These are phyloP conservation scores for Mrakia frigida DNA, from an alignment of 768 basidiomycete genomes.

Conservation along the genomic window DNA sequence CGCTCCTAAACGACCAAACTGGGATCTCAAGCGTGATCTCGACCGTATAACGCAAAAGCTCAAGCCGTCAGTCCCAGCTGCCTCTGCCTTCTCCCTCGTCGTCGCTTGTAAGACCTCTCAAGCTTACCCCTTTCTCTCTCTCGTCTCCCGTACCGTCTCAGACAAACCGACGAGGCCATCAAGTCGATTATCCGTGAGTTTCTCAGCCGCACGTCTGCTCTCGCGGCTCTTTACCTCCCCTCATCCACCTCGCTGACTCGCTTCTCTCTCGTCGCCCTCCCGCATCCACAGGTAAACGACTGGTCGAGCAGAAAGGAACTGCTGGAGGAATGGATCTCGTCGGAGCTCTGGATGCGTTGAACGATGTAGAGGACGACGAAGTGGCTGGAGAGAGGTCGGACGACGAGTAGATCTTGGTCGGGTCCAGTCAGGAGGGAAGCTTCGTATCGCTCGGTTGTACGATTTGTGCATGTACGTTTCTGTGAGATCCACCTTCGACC, in stretches of 20 bases:
- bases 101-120: too few relatives aligned
- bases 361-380: constrained; percentile 26
- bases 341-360: constrained; percentile 29
- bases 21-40: constrained; percentile 61
- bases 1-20: constrained; percentile 65
- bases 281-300: constrained; percentile 14
- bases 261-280: background rate
- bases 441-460: background rate
- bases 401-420: constrained; percentile 12
- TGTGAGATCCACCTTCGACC: too few relatives aligned
- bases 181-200: constrained; percentile 31
- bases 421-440: background rate
- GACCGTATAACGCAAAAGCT: constrained; percentile 46
- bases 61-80: background rate
- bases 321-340: constrained; percentile 26
- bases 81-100: background rate
- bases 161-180: constrained; percentile 31
- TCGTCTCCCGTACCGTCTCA: too few relatives aligned
- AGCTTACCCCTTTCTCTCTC: too few relatives aligned
- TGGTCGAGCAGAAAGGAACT: constrained; percentile 22
- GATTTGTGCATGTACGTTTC: background rate
- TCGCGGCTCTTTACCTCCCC: background rate
- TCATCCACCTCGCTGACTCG: background rate
- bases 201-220: background rate
- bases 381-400: background rate